Evolutionary conservation across 2,329 filamentous ascomycete species (phyloP), one percentile per base, ranked within the genome.

Genomic region (Acephala macrosclerotiorum): DNA sequence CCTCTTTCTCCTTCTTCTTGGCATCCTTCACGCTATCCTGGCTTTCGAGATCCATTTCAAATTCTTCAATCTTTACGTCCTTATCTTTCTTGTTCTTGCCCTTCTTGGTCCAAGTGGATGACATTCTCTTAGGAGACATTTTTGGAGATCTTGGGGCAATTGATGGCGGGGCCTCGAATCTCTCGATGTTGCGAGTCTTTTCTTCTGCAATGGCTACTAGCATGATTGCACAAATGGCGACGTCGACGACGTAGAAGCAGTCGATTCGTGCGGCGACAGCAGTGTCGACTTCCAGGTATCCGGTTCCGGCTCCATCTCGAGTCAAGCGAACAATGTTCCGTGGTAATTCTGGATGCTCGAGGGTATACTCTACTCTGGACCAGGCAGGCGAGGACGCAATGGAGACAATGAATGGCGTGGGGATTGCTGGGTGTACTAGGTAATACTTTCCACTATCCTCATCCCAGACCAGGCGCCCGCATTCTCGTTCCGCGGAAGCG

Each of bases 381-480:
- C 85, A 89, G 0, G 86, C 83, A 0, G 86, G 83, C 26, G 82
- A 85, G 20, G 86, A 83, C 75, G 87, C 84, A 55, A 89, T 80
- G 0, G 85, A 83, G 40, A 90, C 80, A 75, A 85, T 84, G 74
- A 90, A 90, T 0, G 88, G 88, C 49, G 85, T 84, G n/a, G 85
- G 84, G 20, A 90, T 81, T 0, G 87, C 85, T 1, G 87, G 87
- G 74, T 90, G 88, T 33, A 85, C 86, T n/a, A 90, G 80, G 75
- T 87, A 90, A 76, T 89, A 84, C 71, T 80, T 84, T 6, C 78
- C 76, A 64, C 80, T 84, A 73, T 90, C 88, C 35, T 86, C 84
- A 73, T 90, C 88, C 86, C 89, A 93, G n/a, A 91, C 87, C 1
- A 94, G 84, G 2, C 89, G 84, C 26, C 88, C 91, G 71, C 87